Base-by-base conservation (phyloP, 805 yeast genomes). In the Lipomyces starkeyi region DNA sequence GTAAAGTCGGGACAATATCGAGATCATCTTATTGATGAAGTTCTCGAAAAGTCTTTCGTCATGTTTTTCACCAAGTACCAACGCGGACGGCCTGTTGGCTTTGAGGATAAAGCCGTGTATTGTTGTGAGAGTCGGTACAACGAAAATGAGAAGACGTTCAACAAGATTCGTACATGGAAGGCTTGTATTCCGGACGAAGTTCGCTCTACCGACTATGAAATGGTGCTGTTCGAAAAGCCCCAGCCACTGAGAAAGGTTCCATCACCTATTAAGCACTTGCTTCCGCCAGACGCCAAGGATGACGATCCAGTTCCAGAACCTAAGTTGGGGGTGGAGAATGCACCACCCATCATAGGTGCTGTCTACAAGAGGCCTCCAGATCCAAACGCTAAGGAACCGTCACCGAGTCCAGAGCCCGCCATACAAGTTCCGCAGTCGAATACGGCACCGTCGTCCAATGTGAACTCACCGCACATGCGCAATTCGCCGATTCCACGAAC, bases 101-200 rank as follows among this genome's bases (percentile, higher is more conserved):
- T 83, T 65, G 94, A 91, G 63, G 73, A 74, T 62, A 75, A 78
- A 27, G 94, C 95, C 5, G 85, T 96, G 76, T 95, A 93, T 79
- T 89, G 95, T 73, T 95, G 98, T 81, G 99, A 95, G 79, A 91
- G 87, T 78, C 88, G 99, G 75, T 95, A 93, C 80, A 94, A 94
- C 77, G 98, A 94, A 77, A 84, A 86, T 64, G 97, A 91, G 74
- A 91, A 91, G 78, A 88, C 88, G 35, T 95, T 95, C 83, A 95
- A 94, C 80, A 90, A 94, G 77, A 95, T 95, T 75, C 86, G 98
- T 76, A 94, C 99, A 2, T 95, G 99, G 99, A 94, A 92, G 79
- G 98, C 98, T 6, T 95, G 98, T 82, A 84, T 95, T 73, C 99
- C 99, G 0, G 98, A 95, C 79, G 98, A 94, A 78, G 90, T 94